Evolutionary conservation across 2,329 filamentous ascomycete genomes (phyloP).

Genomic region (Penicillium sp.): DNA sequence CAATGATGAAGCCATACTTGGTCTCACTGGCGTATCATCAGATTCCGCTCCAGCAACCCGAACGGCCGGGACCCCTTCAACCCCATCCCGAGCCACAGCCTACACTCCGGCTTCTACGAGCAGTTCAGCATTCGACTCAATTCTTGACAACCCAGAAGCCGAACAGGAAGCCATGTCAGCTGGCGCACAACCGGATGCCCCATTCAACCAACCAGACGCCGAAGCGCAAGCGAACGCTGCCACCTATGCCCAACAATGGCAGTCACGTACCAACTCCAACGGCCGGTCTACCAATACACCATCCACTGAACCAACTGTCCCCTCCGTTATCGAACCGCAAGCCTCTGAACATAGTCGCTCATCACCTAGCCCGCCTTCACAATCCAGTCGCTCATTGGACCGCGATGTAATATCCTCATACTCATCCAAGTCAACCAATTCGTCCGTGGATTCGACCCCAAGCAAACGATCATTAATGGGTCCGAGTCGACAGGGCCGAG

Average conservation of each 20-base stretch:
- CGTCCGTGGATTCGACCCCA: slow-evolving; percentile 46
- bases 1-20: slow-evolving; percentile 35
- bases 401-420: slow-evolving; percentile 37
- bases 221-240: slow-evolving; percentile 31
- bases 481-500: slow-evolving; percentile 34
- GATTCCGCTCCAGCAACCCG: slow-evolving; percentile 33
- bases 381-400: slow-evolving; percentile 47
- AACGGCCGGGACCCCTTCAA: slow-evolving; percentile 49
- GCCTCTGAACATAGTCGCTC: slow-evolving; percentile 44
- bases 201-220: slow-evolving; percentile 28
- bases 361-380: slow-evolving; percentile 30
- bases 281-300: slow-evolving; percentile 56
- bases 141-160: slow-evolving; percentile 27
- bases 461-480: slow-evolving; percentile 35
- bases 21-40: slow-evolving; percentile 37
- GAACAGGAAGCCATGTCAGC: slow-evolving; percentile 11
- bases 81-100: slow-evolving; percentile 23
- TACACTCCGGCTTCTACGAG: slow-evolving; percentile 20
- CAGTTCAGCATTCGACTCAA: slow-evolving; percentile 30
- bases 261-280: slow-evolving; percentile 57
- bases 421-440: slow-evolving; percentile 23
- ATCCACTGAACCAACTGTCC: slow-evolving; percentile 49
- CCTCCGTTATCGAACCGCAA: slow-evolving; percentile 65
- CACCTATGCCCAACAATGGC: slow-evolving; percentile 50
- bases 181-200: slow-evolving; percentile 21